Percentiles rank a stretch among this genome's conserved stretches.
Evolutionary conservation across 345 rosid genomes (phyloP).

Genomic region (Acer saccharum): DNA sequence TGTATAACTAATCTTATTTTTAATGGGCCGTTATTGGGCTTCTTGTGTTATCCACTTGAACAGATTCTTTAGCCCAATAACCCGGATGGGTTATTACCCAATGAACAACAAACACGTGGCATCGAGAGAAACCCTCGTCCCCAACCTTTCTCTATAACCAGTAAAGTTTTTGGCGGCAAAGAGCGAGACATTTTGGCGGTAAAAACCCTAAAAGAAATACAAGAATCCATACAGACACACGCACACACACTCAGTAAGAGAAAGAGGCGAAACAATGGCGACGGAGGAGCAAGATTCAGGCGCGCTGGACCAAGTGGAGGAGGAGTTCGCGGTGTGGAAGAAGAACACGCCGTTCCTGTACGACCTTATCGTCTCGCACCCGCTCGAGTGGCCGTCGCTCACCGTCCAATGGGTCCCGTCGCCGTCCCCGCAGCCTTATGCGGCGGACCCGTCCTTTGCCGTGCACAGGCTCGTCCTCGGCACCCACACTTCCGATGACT

Average conservation of each 20-base stretch:
- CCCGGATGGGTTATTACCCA: neutral
- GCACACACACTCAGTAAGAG: neutral
- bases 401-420: constrained; percentile 92
- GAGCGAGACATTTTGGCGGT: constrained; percentile 29
- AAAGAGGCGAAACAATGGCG: constrained; percentile 34
- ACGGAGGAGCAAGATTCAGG: constrained; percentile 45
- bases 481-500: constrained; percentile 80
- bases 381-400: constrained; percentile 97
- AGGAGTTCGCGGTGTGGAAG: constrained; percentile 85
- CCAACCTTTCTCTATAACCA: neutral
- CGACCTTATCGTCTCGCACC: constrained; percentile 83
- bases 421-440: constrained; percentile 40
- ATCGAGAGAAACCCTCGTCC: neutral
- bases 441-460: constrained; percentile 48
- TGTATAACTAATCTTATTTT: no score
- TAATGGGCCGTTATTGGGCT: neutral
- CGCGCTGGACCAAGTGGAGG: constrained; percentile 62
- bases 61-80: neutral
- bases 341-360: constrained; percentile 91
- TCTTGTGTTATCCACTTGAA: neutral
- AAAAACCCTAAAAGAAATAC: neutral
- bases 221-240: neutral
- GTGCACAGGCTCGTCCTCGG: constrained; percentile 83
- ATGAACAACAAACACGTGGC: neutral
- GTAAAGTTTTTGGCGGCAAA: constrained; percentile 6